Percentiles rank a stretch among this genome's conserved stretches.
These are phyloP conservation scores for Elaeis guineensis DNA, from an alignment of 176 grass and related monocot species.

Conservation along the genomic window DNA sequence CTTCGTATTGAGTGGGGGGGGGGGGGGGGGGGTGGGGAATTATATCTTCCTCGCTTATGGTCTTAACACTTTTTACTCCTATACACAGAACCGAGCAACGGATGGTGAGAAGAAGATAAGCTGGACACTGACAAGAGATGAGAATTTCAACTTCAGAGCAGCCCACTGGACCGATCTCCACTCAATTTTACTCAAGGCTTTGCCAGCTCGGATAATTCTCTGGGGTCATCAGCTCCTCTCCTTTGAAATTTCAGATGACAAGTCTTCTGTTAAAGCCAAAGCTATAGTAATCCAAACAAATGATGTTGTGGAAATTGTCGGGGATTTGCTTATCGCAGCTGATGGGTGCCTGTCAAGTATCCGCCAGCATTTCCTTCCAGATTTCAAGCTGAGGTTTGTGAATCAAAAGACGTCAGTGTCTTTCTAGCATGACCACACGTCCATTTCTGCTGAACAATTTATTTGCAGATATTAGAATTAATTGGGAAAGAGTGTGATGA, in stretches of 20 bases:
- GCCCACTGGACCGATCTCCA: slow-evolving; percentile 81
- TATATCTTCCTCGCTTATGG: no score
- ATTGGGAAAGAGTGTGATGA: no score
- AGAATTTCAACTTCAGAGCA: slow-evolving; percentile 49
- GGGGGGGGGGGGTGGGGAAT: no score
- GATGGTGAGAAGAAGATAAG: slow-evolving; percentile 51
- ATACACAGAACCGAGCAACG: slow-evolving; percentile 50
- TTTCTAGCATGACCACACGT: no score
- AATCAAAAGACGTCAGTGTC: neutral
- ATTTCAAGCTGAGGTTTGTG: slow-evolving; percentile 58
- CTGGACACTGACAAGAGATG: slow-evolving; percentile 63
- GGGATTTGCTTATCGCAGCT: slow-evolving; percentile 69
- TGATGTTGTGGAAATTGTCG: slow-evolving; percentile 40
- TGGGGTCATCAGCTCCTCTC: slow-evolving; percentile 78
- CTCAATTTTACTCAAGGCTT: slow-evolving; percentile 36
- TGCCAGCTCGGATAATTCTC: slow-evolving; percentile 45
- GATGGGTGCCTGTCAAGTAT: slow-evolving; percentile 63
- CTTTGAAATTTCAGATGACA: slow-evolving; percentile 31
- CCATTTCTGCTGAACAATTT: no score
- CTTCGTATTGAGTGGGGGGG: no score
- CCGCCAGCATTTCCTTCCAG: slow-evolving; percentile 56
- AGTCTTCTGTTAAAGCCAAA: slow-evolving; percentile 32
- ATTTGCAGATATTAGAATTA: no score
- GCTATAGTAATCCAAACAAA: slow-evolving; percentile 33
- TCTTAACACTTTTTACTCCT: no score